phyloP scores from a whole-genome alignment of 2,329 filamentous ascomycete genomes.

The Pyricularia pennisetigena region DNA sequence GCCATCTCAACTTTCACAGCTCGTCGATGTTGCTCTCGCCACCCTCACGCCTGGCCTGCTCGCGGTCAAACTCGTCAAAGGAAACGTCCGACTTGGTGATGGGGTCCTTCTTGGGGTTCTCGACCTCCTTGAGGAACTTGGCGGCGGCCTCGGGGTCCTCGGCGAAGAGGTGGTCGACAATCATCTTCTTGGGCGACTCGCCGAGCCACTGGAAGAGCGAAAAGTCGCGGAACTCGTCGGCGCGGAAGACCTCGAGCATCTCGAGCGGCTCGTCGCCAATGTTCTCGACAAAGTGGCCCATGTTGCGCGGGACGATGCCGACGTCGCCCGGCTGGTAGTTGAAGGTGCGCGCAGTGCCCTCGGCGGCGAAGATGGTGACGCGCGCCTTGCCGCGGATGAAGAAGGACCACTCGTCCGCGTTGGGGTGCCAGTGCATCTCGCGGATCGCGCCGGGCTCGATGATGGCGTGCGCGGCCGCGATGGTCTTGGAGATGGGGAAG shows the following conservation, averaged over 20 bases:
- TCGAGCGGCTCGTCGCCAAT: constrained; percentile 66
- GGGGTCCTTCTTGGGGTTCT: constrained; percentile 50
- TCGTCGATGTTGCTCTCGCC: constrained; percentile 6
- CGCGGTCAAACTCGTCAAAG: constrained; percentile 1
- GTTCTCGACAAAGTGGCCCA: constrained; percentile 77
- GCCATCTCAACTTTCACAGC: not conserved
- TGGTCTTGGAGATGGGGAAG: constrained; percentile 63
- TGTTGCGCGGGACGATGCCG: constrained; percentile 66
- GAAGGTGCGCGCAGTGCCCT: constrained; percentile 62
- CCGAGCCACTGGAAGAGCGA: constrained; percentile 68
- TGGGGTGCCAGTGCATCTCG: constrained; percentile 78
- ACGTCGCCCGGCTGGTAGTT: constrained; percentile 69
- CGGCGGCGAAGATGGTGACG: constrained; percentile 64
- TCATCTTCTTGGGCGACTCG: constrained; percentile 57
- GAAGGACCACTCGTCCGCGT: constrained; percentile 73
- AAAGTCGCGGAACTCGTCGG: constrained; percentile 63
- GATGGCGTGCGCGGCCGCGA: constrained; percentile 62
- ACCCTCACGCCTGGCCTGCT: not conserved
- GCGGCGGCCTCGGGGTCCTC: constrained; percentile 50
- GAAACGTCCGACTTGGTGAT: constrained; percentile 26
- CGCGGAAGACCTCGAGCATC: constrained; percentile 66
- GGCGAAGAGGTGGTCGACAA: constrained; percentile 56
- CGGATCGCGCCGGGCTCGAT: constrained; percentile 64
- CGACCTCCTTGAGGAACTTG: constrained; percentile 52
- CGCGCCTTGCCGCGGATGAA: constrained; percentile 64